Conservation (phyloP, 306 rosid species). For the Casuarina cunninghamiana region DNA sequence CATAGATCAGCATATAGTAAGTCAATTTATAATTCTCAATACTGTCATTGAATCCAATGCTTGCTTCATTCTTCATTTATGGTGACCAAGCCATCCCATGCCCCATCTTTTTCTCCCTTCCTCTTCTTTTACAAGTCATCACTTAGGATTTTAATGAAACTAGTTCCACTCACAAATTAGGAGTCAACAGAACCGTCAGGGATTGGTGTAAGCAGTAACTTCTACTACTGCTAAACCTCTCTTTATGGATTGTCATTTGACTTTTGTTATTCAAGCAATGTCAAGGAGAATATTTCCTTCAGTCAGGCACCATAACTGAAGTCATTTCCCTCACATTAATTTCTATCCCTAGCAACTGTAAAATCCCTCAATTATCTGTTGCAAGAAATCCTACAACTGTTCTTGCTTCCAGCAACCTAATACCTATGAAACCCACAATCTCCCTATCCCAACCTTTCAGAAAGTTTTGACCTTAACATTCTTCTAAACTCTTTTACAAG, state of each 20-base stretch:
- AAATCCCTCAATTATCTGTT: not conserved
- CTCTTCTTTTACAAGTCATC: not conserved
- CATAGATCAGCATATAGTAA: not conserved
- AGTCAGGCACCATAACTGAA: not conserved
- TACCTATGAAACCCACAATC: not conserved
- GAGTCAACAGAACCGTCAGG: not conserved
- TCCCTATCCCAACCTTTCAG: not conserved
- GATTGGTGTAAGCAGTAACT: not conserved
- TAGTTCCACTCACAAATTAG: not conserved
- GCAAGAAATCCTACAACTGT: not conserved
- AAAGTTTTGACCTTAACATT: not conserved
- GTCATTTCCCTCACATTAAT: not conserved
- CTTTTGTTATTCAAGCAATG: not conserved
- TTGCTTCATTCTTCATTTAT: not conserved
- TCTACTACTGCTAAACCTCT: not conserved
- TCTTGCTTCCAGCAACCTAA: constrained; percentile 2
- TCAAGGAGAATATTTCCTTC: not conserved
- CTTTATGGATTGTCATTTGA: not conserved
- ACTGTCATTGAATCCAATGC: not conserved
- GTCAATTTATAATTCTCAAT: not conserved
- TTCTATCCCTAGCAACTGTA: not conserved
- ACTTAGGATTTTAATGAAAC: not conserved
- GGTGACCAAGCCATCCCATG: not conserved
- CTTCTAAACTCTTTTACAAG: not conserved
- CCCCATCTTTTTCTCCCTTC: too few species aligned